Conservation (phyloP, 164 flowering plant species). For the Protea cynaroides region DNA sequence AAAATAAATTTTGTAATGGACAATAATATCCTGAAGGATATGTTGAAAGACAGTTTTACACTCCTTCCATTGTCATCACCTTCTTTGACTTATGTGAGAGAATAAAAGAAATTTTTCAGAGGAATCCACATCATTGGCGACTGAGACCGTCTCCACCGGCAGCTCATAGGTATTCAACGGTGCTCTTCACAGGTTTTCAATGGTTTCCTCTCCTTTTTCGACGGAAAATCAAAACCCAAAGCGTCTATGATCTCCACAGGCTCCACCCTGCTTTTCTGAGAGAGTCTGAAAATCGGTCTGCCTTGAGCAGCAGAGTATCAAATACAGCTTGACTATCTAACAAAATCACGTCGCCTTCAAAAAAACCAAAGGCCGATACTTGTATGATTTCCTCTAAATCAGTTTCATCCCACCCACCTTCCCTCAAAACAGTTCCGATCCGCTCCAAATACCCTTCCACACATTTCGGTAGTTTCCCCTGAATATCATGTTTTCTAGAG, state of each 20-base stretch:
- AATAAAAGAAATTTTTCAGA: too few species aligned
- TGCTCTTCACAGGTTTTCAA: too few species aligned
- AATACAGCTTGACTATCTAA: constrained; percentile 69
- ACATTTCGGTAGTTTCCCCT: constrained; percentile 56
- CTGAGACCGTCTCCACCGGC: too few species aligned
- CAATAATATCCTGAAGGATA: too few species aligned
- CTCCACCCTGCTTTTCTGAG: constrained; percentile 92
- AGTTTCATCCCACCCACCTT: constrained; percentile 91
- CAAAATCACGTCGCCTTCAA: constrained; percentile 61
- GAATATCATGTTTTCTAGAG: too few species aligned
- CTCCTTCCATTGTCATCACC: too few species aligned
- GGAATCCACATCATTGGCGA: too few species aligned
- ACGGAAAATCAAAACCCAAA: constrained; percentile 67
- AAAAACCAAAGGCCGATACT: constrained; percentile 68
- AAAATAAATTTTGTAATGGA: too few species aligned
- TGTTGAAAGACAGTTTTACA: too few species aligned
- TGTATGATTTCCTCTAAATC: constrained; percentile 66
- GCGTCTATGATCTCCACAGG: constrained; percentile 87
- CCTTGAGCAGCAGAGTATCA: constrained; percentile 68
- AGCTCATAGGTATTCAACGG: too few species aligned
- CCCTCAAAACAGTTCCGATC: constrained; percentile 64
- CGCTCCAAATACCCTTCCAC: constrained; percentile 62
- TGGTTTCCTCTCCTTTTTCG: constrained; percentile 59
- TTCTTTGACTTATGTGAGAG: too few species aligned
- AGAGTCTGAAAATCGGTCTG: constrained; percentile 67